Conservation (phyloP, 305 asterid species). For the Ruellia speciosa region DNA sequence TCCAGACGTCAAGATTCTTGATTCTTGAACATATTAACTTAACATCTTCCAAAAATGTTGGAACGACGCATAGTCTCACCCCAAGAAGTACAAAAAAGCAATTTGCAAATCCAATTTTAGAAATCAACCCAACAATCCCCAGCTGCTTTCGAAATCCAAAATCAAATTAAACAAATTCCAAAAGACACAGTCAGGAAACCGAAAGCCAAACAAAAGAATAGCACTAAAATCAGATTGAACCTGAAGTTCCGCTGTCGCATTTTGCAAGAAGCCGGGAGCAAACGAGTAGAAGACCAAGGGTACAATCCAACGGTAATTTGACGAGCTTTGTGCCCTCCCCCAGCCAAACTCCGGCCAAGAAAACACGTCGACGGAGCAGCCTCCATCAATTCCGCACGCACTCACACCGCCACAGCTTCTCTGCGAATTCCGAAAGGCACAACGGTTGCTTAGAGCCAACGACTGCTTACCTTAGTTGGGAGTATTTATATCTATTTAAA, state of each 20-base stretch:
- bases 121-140: constrained; percentile 3
- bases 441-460: constrained; percentile 60
- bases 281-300: constrained; percentile 40
- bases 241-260: constrained; percentile 64
- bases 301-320: constrained; percentile 29
- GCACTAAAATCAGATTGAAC: constrained; percentile 20
- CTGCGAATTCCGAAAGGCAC: constrained; percentile 12
- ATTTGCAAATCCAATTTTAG: background rate
- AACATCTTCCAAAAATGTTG: background rate
- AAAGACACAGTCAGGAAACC: background rate
- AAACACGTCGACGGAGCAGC: constrained; percentile 49
- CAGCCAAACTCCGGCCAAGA: constrained; percentile 37
- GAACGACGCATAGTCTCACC: background rate
- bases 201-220: background rate
- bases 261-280: constrained; percentile 48
- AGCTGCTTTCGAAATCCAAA: background rate
- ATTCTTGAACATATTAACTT: constrained; percentile 9
- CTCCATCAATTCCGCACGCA: constrained; percentile 41
- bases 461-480: constrained; percentile 30
- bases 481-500: background rate
- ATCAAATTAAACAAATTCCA: background rate
- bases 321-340: constrained; percentile 29
- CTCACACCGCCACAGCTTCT: constrained; percentile 11
- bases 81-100: constrained; percentile 9
- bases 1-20: constrained; percentile 7